Conservation (phyloP, 2,329 filamentous ascomycete genomes). For the Hypomyces rosellus region DNA sequence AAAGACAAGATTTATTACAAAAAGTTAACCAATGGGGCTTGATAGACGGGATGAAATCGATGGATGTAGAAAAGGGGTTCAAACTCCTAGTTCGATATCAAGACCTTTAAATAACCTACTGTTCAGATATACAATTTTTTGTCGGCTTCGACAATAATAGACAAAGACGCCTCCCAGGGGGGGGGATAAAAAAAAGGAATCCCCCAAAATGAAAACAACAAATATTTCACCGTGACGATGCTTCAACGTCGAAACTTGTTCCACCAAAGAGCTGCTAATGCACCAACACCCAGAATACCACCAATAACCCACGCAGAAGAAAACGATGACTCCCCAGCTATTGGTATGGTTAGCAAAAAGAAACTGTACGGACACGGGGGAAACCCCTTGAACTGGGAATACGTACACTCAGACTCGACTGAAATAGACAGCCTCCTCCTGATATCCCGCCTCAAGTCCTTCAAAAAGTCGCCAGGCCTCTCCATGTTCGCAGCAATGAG, state of each 20-base stretch:
- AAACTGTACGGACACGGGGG: too few relatives aligned
- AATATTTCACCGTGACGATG: conserved; percentile 2
- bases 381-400: background rate
- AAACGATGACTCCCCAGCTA: conserved; percentile 26
- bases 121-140: conserved; percentile 6
- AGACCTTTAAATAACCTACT: background rate
- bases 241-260: conserved; percentile 22
- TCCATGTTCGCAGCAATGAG: conserved; percentile 71
- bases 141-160: conserved; percentile 2
- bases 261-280: conserved; percentile 34
- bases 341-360: background rate
- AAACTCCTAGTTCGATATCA: too few relatives aligned
- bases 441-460: conserved; percentile 34
- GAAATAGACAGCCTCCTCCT: conserved; percentile 27
- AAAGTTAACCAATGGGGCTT: too few relatives aligned
- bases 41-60: too few relatives aligned
- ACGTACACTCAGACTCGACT: conserved; percentile 27
- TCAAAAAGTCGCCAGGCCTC: conserved; percentile 40
- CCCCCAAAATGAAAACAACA: background rate
- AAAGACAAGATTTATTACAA: too few relatives aligned
- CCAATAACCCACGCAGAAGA: conserved; percentile 27
- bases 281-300: conserved; percentile 30
- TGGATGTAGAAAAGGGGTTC: too few relatives aligned
- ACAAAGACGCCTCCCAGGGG: conserved; percentile 10
- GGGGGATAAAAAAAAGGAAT: background rate